These are phyloP conservation scores for Salix udensis DNA, from an alignment of 345 rosid species.

Conservation along the genomic window DNA sequence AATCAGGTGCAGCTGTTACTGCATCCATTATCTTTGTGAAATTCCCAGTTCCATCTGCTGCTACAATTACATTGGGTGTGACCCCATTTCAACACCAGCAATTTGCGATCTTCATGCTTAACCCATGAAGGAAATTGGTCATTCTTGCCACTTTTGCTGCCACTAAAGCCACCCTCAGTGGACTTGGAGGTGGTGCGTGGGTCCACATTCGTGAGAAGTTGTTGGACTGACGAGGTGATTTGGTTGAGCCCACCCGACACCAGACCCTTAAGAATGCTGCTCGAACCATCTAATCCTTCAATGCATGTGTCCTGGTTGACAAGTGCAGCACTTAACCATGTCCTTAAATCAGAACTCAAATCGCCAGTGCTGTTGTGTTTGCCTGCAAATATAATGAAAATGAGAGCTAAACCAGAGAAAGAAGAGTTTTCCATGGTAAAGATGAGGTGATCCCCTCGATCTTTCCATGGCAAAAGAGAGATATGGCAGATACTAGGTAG, in stretches of 20 bases:
- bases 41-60: conserved; percentile 32
- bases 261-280: conserved; percentile 15
- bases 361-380: conserved; percentile 28
- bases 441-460: conserved; percentile 7
- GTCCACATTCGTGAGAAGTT: conserved; percentile 54
- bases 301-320: conserved; percentile 32
- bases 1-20: conserved; percentile 18
- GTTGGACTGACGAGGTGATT: conserved; percentile 40
- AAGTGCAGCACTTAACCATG: conserved; percentile 37
- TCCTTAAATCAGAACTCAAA: conserved; percentile 21
- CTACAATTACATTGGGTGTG: conserved; percentile 20
- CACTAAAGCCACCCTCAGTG: not conserved
- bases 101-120: conserved; percentile 41
- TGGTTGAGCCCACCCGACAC: conserved; percentile 52
- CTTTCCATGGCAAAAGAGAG: not conserved
- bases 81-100: conserved; percentile 13
- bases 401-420: not conserved
- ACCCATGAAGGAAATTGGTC: conserved; percentile 59
- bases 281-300: conserved; percentile 28
- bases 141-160: not conserved
- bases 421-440: not conserved
- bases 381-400: not conserved
- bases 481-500: not conserved
- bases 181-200: conserved; percentile 29
- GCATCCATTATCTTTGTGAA: conserved; percentile 29